A percentile compares a stretch with the other conserved stretches of the same genome.
Conservation (phyloP, 768 basidiomycete species). For the Cyclocybe aegerita region DNA sequence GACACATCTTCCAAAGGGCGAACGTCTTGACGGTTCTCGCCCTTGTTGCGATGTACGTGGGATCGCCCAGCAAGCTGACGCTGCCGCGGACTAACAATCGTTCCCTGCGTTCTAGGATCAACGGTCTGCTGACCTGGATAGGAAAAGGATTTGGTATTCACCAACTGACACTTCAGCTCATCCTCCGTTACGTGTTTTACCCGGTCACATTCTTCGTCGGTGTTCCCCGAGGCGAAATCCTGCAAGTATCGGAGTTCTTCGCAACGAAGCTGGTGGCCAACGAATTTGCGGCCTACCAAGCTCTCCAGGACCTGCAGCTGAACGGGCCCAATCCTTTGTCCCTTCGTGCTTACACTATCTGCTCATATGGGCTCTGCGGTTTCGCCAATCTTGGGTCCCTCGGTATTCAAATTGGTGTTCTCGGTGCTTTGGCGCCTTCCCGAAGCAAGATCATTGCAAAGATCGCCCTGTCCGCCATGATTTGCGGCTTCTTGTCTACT, state of each 20-base stretch:
- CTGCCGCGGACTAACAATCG: not conserved
- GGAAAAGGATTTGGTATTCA: slow-evolving; percentile 85
- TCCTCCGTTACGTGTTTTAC: slow-evolving; percentile 87
- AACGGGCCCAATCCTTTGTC: slow-evolving; percentile 46
- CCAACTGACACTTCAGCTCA: slow-evolving; percentile 77
- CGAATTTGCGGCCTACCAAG: slow-evolving; percentile 78
- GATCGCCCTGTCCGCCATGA: slow-evolving; percentile 27
- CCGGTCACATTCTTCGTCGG: slow-evolving; percentile 82
- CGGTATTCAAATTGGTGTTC: slow-evolving; percentile 71
- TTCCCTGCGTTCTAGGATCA: slow-evolving; percentile 60
- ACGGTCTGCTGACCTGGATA: slow-evolving; percentile 87
- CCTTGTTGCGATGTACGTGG: slow-evolving; percentile 60
- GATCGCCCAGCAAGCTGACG: too few species aligned
- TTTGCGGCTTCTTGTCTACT: slow-evolving; percentile 29
- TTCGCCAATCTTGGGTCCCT: slow-evolving; percentile 87
- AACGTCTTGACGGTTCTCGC: slow-evolving; percentile 86
- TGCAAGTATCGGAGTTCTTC: slow-evolving; percentile 76
- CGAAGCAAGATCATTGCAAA: slow-evolving; percentile 69
- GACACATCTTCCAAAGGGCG: slow-evolving; percentile 40
- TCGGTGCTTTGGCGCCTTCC: slow-evolving; percentile 46
- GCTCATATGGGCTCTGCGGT: slow-evolving; percentile 86
- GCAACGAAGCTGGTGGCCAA: slow-evolving; percentile 88
- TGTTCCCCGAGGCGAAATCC: slow-evolving; percentile 79
- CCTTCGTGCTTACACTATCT: slow-evolving; percentile 76
- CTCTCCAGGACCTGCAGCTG: slow-evolving; percentile 49